Conservation (phyloP, 495 filamentous ascomycete species). For the Tetracladium marchalianum region DNA sequence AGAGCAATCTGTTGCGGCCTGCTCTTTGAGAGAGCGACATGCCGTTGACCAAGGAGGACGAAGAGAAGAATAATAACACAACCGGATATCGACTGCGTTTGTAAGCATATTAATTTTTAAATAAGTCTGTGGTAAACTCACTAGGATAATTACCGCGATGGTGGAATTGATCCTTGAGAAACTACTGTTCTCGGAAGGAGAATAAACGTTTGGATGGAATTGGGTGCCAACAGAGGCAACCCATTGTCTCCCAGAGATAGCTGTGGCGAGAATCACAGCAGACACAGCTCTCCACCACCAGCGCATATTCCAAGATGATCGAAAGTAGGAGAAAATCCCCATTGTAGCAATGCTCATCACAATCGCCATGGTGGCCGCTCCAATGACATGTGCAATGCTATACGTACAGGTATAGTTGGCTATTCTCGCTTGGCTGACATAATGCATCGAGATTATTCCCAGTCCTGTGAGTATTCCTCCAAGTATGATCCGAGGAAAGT, state of each 20-base stretch:
- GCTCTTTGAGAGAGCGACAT: conserved; percentile 39
- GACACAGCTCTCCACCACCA: conserved; percentile 65
- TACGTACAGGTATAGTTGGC: conserved; percentile 63
- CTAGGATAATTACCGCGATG: conserved; percentile 55
- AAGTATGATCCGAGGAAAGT: conserved; percentile 44
- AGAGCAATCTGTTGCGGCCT: conserved; percentile 72
- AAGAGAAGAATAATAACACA: conserved; percentile 48
- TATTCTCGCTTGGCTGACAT: conserved; percentile 75
- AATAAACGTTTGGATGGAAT: conserved; percentile 3
- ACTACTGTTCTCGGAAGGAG: conserved; percentile 7
- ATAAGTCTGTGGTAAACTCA: conserved; percentile 22
- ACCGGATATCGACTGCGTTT: conserved; percentile 42
- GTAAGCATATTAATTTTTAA: not conserved
- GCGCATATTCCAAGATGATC: conserved; percentile 65
- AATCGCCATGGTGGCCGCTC: conserved; percentile 61
- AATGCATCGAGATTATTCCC: conserved; percentile 83
- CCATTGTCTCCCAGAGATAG: conserved; percentile 87
- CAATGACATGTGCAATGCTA: conserved; percentile 45
- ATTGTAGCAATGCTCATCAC: conserved; percentile 58
- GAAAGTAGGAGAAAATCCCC: conserved; percentile 66
- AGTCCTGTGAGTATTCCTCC: conserved; percentile 61
- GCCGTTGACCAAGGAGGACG: conserved; percentile 20
- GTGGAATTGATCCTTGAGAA: conserved; percentile 42
- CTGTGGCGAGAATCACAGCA: conserved; percentile 56
- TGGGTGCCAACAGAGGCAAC: conserved; percentile 52